A percentile compares a stretch with the other conserved stretches of the same genome.
phyloP scores from a whole-genome alignment of 345 rosid species.

The Clarkia xantiana region DNA sequence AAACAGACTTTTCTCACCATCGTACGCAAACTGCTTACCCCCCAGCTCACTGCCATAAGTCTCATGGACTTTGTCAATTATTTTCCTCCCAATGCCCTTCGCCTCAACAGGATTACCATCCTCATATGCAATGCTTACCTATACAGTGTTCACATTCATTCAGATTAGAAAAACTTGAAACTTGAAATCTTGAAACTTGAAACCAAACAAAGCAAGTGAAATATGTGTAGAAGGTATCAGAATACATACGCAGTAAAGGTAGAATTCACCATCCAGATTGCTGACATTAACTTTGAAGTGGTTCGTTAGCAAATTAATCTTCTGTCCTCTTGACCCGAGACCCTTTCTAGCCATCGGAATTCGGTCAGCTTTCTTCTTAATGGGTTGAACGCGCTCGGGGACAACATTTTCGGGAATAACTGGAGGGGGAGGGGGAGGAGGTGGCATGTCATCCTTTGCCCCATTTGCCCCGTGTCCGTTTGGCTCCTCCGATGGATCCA shows the following conservation, averaged over 20 bases:
- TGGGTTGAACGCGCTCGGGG: conserved; percentile 11
- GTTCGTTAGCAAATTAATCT: conserved; percentile 17
- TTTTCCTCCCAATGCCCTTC: conserved; percentile 31
- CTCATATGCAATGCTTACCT: conserved; percentile 29
- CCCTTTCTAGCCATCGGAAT: conserved; percentile 27
- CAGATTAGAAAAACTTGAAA: background rate
- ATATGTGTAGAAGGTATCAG: background rate
- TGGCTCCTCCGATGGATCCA: conserved; percentile 6
- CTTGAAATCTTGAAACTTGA: no score
- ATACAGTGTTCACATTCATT: background rate
- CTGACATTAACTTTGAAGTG: conserved; percentile 30
- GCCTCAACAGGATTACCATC: conserved; percentile 31
- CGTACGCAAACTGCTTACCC: conserved; percentile 34
- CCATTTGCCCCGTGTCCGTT: conserved; percentile 8
- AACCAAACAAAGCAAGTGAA: background rate
- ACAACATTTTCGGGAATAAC: conserved; percentile 19
- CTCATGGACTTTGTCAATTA: conserved; percentile 26
- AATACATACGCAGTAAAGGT: conserved; percentile 24
- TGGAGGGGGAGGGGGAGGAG: conserved; percentile 29
- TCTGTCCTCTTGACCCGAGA: conserved; percentile 26
- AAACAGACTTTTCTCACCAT: conserved; percentile 39
- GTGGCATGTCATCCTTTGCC: conserved; percentile 3
- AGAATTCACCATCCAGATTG: conserved; percentile 22
- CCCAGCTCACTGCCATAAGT: conserved; percentile 22
- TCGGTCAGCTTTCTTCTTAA: conserved; percentile 18